These are phyloP conservation scores for Epichloe elymi DNA, from an alignment of 2,329 filamentous ascomycete genomes.

Conservation along the genomic window DNA sequence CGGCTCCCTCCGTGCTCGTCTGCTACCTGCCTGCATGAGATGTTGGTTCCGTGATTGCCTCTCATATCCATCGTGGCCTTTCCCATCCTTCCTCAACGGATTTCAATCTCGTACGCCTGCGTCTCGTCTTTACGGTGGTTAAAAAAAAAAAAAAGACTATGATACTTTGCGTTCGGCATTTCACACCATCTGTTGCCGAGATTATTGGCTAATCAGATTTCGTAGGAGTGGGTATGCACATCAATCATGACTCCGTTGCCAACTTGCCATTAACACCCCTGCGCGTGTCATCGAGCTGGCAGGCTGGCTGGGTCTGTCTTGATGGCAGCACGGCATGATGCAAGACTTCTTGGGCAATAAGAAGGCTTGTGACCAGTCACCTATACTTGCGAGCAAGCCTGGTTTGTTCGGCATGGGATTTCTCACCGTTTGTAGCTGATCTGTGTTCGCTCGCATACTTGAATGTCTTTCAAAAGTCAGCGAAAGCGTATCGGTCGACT, in stretches of 20 bases:
- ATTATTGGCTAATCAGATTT: not conserved
- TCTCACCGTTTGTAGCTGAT: no score
- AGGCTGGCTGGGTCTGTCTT: not conserved
- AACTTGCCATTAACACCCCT: not conserved
- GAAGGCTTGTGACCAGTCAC: not conserved
- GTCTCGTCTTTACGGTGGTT: not conserved
- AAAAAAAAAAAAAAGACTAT: not conserved
- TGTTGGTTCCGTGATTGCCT: not conserved
- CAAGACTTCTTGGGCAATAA: not conserved
- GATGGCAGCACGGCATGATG: not conserved
- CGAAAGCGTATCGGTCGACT: not conserved
- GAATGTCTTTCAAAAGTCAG: no score
- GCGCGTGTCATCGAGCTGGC: not conserved
- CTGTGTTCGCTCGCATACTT: no score
- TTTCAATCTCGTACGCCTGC: no score
- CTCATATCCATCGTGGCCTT: no score
- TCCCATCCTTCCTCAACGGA: no score
- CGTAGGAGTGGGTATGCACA: not conserved
- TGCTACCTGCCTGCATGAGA: not conserved
- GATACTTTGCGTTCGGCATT: not conserved
- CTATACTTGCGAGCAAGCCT: no score
- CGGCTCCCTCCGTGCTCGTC: not conserved
- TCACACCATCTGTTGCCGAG: not conserved
- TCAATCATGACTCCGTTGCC: not conserved
- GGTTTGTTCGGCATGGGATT: no score